These are phyloP conservation scores for Russula brevipes DNA, from an alignment of 768 basidiomycete genomes.

Conservation along the genomic window DNA sequence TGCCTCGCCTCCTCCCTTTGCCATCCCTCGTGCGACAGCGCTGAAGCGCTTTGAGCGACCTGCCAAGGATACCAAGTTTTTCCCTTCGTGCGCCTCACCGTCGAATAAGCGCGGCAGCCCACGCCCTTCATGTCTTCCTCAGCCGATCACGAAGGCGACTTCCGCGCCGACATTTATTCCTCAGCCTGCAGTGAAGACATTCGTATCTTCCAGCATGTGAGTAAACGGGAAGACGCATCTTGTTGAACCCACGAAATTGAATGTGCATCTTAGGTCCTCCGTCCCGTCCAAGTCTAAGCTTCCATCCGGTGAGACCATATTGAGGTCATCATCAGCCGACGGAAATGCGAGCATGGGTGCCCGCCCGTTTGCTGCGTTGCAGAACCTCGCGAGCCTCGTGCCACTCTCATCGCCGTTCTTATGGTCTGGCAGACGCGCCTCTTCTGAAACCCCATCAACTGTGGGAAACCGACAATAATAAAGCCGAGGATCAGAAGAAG, in stretches of 20 bases:
- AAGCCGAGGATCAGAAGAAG: slow-evolving; percentile 24
- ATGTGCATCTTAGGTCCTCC: not conserved
- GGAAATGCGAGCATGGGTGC: not conserved
- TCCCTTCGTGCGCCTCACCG: slow-evolving; percentile 33
- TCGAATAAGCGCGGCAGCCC: slow-evolving; percentile 48
- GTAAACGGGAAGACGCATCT: slow-evolving; percentile 26
- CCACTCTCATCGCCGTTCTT: slow-evolving; percentile 43
- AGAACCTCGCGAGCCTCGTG: slow-evolving; percentile 56
- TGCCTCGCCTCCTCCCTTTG: slow-evolving; percentile 38
- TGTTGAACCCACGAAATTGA: slow-evolving; percentile 1
- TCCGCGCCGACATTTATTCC: slow-evolving; percentile 33
- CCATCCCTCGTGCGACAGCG: slow-evolving; percentile 45
- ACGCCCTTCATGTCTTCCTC: slow-evolving; percentile 57
- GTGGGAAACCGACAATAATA: slow-evolving; percentile 10
- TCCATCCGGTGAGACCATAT: slow-evolving; percentile 29
- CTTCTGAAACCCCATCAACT: not conserved
- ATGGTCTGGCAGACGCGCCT: slow-evolving; percentile 28
- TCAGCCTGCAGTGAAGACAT: slow-evolving; percentile 34
- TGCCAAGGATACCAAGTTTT: slow-evolving; percentile 23
- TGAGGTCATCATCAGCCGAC: slow-evolving; percentile 19
- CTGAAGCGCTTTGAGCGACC: slow-evolving; percentile 34
- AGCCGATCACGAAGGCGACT: slow-evolving; percentile 37
- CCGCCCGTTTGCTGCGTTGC: slow-evolving; percentile 40
- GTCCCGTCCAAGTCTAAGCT: slow-evolving; percentile 13
- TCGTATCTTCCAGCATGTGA: slow-evolving; percentile 35